Base-by-base conservation (phyloP, 257 asterid species). In the Salvia splendens region DNA sequence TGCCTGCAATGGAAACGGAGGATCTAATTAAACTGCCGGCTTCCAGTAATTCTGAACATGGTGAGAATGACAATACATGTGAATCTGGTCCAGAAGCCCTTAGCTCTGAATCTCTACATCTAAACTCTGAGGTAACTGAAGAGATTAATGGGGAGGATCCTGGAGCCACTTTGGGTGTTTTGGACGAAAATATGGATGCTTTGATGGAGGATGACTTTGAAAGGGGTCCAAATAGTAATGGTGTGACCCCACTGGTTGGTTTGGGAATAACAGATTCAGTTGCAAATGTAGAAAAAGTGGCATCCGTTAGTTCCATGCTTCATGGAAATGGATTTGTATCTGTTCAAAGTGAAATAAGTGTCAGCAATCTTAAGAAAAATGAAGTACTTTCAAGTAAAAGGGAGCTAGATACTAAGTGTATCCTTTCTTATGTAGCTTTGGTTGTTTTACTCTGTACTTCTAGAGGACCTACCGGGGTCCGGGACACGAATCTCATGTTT, bases 1-100 rank as follows among this genome's bases (percentile, higher is more conserved):
- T 58, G 55, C 57, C 58, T 14, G 11, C 72, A 46, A 89, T 92
- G 97, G 93, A 84, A 60, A 74, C 80, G 20, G 92, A 77, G 80
- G 89, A 87, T 67, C 45, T 79, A 33, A 83, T 71, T 60, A 61
- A 69, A 72, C 79, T 71, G 66, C 87, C 82, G 45, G 81, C 83
- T 74, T 82, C 85, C 12, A 73, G 84, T 77, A 72, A 71, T 46
- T 70, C 81, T 41, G 83, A 66, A 51, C 63, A 75, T 61, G 86
- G 66, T 73, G 87, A 78, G 72, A 71, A 66, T 57, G 72, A 63
- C 41, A 79, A 51, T 57, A 57, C 64, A 16, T 46, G 53, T 66
- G 81, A 70, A 52, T 67, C 77, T 51, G 82, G 65, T 38, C 43
- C 40, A 55, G 82, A 70, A 67, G 78, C 78, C 28, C 12, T 41